Evolutionary conservation across 1,139 yeast genomes (phyloP), one percentile per base, ranked within the genome.

Genomic region (Meyerozyma carpophila): DNA sequence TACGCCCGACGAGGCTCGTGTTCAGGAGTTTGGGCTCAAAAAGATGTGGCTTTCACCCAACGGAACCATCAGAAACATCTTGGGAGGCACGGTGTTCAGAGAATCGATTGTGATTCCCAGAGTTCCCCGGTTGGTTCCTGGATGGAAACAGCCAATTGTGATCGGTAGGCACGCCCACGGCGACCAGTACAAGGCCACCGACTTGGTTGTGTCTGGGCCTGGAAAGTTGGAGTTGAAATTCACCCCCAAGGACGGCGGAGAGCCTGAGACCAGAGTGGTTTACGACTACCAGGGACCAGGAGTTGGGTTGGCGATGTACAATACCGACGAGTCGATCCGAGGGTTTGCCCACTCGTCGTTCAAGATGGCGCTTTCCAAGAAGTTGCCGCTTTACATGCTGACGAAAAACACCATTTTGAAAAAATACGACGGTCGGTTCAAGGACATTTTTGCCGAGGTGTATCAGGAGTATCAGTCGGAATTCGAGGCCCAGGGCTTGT

Each of bases 41-140:
- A 81, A 85, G 62, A 85, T 85, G 94, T 85, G 93, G 93, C 75
- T 81, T 48, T 84, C 91, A 14, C 94, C 94, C 54, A 85, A 85
- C 61, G 94, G 94, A 51, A 85, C 94, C 32, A 83, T 85, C 57
- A 77, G 94, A 72, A 85, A 85, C 64, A 83, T 85, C 48, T 67
- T 85, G 46, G 88, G 88, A 37, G 94, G 94, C 52, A 85, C 94
- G 37, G 94, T 85, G 41, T 85, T 85, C 68, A 77, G 94, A 66
- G 94, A 85, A 65, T 87, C 90, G 44, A 85, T 85, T 58, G 84
- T 85, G 45, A 84, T 85, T 53, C 84, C 84, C 49, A 75, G 84
- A 56, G 79, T 85, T 50, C 94, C 94, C 47, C 70, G 93, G 61
- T 73, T 84, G 53, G 80, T 85, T 29, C 85, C 88, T 34, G 82